Percentiles rank a stretch among this genome's conserved stretches.
These are phyloP conservation scores for Eucalyptus paniculata DNA, from an alignment of 345 rosid genomes.

Conservation along the genomic window DNA sequence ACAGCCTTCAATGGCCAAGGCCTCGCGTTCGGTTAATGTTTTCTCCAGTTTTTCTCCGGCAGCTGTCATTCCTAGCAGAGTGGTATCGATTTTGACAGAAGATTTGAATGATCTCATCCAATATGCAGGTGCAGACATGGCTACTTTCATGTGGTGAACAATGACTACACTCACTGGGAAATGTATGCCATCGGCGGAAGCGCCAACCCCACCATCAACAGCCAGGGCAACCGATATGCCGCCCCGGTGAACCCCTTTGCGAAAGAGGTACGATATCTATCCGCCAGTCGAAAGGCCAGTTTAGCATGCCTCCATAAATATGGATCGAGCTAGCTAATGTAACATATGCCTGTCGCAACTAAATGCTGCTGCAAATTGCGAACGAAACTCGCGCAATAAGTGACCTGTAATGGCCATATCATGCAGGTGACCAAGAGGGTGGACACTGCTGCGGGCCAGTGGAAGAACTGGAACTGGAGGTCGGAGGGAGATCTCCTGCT, in stretches of 20 bases:
- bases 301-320: not conserved
- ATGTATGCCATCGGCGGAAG: constrained; percentile 99
- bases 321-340: not conserved
- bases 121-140: constrained; percentile 84
- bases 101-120: not conserved
- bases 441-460: constrained; percentile 30
- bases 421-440: constrained; percentile 86
- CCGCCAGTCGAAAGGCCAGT: not conserved
- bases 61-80: not conserved
- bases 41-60: not conserved
- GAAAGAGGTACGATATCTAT: constrained; percentile 47
- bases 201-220: constrained; percentile 85
- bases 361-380: not conserved
- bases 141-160: constrained; percentile 92
- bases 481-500: constrained; percentile 80
- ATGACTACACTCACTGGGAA: constrained; percentile 97
- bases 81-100: not conserved
- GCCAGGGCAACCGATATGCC: constrained; percentile 87
- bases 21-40: not conserved
- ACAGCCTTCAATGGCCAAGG: not conserved
- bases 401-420: not conserved
- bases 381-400: not conserved
- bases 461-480: constrained; percentile 91
- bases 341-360: not conserved
- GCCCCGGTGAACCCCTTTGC: constrained; percentile 74